Evolutionary conservation across 192 early-diverging fungal genomes (phyloP).

Genomic region (Chytriomyces hyalinus): DNA sequence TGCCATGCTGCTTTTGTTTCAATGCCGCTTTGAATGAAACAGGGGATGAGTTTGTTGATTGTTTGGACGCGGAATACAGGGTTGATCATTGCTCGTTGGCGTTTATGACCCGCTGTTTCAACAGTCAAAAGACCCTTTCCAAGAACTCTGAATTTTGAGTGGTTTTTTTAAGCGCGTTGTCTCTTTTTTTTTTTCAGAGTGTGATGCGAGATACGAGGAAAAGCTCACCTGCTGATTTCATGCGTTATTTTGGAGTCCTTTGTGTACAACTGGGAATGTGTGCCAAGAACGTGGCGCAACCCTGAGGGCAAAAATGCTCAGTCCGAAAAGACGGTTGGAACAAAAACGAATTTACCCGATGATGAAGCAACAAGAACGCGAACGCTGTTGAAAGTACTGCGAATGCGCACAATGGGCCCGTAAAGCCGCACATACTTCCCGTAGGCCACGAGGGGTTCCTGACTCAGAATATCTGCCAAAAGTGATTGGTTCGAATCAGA

Average conservation of each 20-base stretch:
- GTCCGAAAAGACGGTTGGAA: neutral
- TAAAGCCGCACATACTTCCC: neutral
- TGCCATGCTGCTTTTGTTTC: neutral
- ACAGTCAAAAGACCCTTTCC: conserved; percentile 16
- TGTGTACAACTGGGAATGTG: conserved; percentile 7
- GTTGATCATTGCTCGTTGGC: conserved; percentile 25
- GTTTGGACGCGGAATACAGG: conserved; percentile 18
- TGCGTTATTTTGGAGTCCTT: neutral
- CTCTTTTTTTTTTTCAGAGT: neutral
- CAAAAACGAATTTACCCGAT: neutral
- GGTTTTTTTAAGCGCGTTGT: neutral
- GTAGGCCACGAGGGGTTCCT: neutral
- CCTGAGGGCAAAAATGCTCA: neutral
- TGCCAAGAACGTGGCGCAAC: conserved; percentile 12
- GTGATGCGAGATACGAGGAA: neutral
- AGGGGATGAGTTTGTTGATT: conserved; percentile 13
- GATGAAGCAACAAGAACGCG: conserved; percentile 22
- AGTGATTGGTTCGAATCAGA: neutral
- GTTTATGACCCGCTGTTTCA: conserved; percentile 12
- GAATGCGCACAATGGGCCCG: neutral
- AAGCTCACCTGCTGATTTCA: neutral
- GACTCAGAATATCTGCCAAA: neutral
- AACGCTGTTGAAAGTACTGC: conserved; percentile 7
- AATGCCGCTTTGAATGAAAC: neutral
- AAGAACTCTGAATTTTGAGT: neutral